Evolutionary conservation across 2,329 filamentous ascomycete genomes (phyloP), one percentile per base, ranked within the genome.

Genomic region (Trichoderma sp.): DNA sequence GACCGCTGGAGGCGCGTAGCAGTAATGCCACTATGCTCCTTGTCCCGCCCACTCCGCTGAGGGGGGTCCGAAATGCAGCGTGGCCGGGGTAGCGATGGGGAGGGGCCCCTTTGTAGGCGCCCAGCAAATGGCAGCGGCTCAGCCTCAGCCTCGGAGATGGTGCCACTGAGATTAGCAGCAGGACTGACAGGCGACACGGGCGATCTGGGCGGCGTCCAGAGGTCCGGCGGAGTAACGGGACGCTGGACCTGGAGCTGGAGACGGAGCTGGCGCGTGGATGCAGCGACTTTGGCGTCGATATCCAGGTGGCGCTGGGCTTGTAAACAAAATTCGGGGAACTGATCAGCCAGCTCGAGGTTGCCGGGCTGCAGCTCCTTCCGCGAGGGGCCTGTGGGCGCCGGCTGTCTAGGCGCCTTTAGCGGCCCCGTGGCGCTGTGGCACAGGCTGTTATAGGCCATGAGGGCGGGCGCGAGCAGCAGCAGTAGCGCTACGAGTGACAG

Each of bases 251-350:
- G 35, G 61, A 63, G 60, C 60, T 53, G 47, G 55, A 59, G 56
- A 24, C 40, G 56, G 31, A 53, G 49, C 53, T 66, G 63, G 63
- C 40, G 21, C 35, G 62, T 31, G 43, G 40, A 58, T 67, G 35
- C 33, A 37, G 63, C 53, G 37, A 49, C 35, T 33, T 66, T 66
- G 63, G 55, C 16, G 63, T 59, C 40, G 40, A 52, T 37, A 37
- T 66, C 27, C 13, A 29, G 63, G 58, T 59, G 56, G 66, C 57
- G 52, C 56, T 62, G 62, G 63, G 57, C 49, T 58, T 67, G 69
- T 58, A 70, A 63, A 64, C 57, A 70, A 55, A 70, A 70, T 19
- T 70, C 69, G 21, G 69, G 69, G 53, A 63, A 70, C 65, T 58
- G 57, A 24, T 70, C 69, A 8, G 31, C 65, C 53, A 61, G 59